A percentile compares a stretch with the other conserved stretches of the same genome.
These are phyloP conservation scores for Phytophthora sp. DNA, from an alignment of 352 stramenopile species.

Conservation along the genomic window DNA sequence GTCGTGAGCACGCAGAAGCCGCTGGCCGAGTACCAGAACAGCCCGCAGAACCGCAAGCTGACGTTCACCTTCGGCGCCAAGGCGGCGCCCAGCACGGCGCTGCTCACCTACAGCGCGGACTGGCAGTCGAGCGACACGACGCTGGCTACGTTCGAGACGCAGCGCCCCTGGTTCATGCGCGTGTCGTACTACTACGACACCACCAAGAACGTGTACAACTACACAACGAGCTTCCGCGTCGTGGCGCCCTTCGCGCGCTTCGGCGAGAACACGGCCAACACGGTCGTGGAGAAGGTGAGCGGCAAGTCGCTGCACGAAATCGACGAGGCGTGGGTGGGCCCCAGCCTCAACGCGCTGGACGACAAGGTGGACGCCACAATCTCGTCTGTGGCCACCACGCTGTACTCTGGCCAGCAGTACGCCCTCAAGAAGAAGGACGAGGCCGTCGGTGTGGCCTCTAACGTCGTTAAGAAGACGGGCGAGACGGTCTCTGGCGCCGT, in stretches of 20 bases:
- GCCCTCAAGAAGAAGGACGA: slow-evolving; percentile 75
- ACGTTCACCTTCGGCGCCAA: slow-evolving; percentile 52
- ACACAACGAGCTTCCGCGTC: slow-evolving; percentile 72
- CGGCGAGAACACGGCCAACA: slow-evolving; percentile 59
- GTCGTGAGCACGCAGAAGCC: slow-evolving; percentile 43
- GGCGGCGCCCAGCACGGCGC: slow-evolving; percentile 23
- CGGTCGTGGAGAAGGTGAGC: slow-evolving; percentile 59
- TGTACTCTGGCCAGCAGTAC: slow-evolving; percentile 68
- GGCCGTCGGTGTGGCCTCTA: slow-evolving; percentile 44
- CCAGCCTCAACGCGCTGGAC: slow-evolving; percentile 61
- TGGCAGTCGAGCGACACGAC: slow-evolving; percentile 33
- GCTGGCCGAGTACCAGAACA: slow-evolving; percentile 38
- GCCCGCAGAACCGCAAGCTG: slow-evolving; percentile 32
- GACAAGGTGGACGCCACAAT: slow-evolving; percentile 71
- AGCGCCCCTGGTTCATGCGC: slow-evolving; percentile 60
- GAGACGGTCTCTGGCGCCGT: slow-evolving; percentile 49
- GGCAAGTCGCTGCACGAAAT: slow-evolving; percentile 67
- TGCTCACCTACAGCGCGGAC: slow-evolving; percentile 35
- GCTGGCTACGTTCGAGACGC: slow-evolving; percentile 12
- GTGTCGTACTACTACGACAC: slow-evolving; percentile 78
- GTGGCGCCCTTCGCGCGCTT: slow-evolving; percentile 60
- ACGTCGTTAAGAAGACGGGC: slow-evolving; percentile 48
- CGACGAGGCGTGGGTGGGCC: slow-evolving; percentile 55
- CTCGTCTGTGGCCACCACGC: slow-evolving; percentile 50
- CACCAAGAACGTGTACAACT: slow-evolving; percentile 74